Base-by-base conservation (phyloP, 208 protist genomes). In the Trichomonas gallinae region DNA sequence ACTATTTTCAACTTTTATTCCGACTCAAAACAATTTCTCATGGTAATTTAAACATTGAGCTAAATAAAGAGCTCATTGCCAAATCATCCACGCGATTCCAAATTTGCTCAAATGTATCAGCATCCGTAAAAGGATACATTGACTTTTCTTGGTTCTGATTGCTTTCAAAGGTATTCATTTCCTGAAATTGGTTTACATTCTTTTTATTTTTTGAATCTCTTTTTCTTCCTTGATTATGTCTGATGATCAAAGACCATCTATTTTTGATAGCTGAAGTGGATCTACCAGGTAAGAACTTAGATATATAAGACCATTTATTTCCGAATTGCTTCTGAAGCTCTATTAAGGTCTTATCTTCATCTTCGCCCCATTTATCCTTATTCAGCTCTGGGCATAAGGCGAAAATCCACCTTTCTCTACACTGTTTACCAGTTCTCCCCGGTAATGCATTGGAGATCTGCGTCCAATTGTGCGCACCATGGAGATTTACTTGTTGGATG, bases 221-320 rank as follows among this genome's bases (percentile, higher is more conserved):
- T 72, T n/a, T 72, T 72, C 26, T 72, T n/a, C 21, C 11, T 26
- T 72, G 58, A 21, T n/a, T 72, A 26, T 72, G 58, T n/a, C 58
- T 17, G 6, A n/a, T 72, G 26, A 72, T 72, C 58, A 72, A 26
- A 4, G 58, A 72, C 97, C 97, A 97, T 44, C 97, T 96, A 96
- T 97, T 97, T 49, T 97, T 97, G 26, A 97, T 97, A 2, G 96
- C 83, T 48, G 97, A 97, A 51, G 97, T 97, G 17, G 97, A 97
- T 48, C 97, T 44, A 6, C 83, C 83, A n/a, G 34, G 40, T 0
- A 89, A 17, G 42, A 34, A 89, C 8, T 89, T 89, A 15, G 0
- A 10, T 46, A 89, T 89, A 44, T 44, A 40, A 21, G 83, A 42
- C 83, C 83, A 89, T 31, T 48, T 44, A 89, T 89, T 89, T 13